Percentiles rank a stretch among this genome's conserved stretches.
phyloP scores from a whole-genome alignment of 1,284 basidiomycete species.

The Trametes versicolor region DNA sequence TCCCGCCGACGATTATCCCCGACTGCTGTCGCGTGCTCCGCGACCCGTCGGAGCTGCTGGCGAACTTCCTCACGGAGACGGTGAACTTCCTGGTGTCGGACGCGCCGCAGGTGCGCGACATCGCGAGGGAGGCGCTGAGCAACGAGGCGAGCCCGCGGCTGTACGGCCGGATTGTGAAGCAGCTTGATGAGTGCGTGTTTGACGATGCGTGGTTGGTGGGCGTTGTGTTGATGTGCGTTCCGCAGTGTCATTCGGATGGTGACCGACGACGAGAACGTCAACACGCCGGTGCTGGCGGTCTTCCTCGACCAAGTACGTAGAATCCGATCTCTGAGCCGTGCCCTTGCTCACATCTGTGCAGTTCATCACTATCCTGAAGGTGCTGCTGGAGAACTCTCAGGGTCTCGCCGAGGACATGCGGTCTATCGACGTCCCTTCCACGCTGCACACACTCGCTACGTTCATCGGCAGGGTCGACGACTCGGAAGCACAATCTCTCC shows the following conservation, averaged over 20 bases:
- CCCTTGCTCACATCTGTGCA: constrained; percentile 37
- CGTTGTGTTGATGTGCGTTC: not conserved
- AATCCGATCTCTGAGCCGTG: not conserved
- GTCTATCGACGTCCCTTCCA: constrained; percentile 76
- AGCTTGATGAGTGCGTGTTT: constrained; percentile 76
- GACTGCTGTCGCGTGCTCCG: constrained; percentile 72
- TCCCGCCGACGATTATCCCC: constrained; percentile 72
- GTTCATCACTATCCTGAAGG: constrained; percentile 80
- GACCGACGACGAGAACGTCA: constrained; percentile 49
- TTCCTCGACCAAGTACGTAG: constrained; percentile 79
- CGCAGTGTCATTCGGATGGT: constrained; percentile 58
- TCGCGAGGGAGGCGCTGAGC: constrained; percentile 83
- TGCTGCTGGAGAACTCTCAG: constrained; percentile 80
- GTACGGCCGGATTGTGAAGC: constrained; percentile 72
- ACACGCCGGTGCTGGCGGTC: constrained; percentile 66
- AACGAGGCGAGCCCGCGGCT: constrained; percentile 78
- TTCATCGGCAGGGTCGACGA: constrained; percentile 75
- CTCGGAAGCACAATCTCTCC: constrained; percentile 64
- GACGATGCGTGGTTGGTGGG: not conserved
- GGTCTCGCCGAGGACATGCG: constrained; percentile 64
- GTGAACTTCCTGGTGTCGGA: constrained; percentile 76
- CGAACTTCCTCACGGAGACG: constrained; percentile 73
- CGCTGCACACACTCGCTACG: constrained; percentile 69
- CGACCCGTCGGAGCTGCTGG: constrained; percentile 66
- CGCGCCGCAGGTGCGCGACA: constrained; percentile 74